A percentile compares a stretch with the other conserved stretches of the same genome.
These are phyloP conservation scores for Suillus decipiens DNA, from an alignment of 768 basidiomycete species.

Conservation along the genomic window DNA sequence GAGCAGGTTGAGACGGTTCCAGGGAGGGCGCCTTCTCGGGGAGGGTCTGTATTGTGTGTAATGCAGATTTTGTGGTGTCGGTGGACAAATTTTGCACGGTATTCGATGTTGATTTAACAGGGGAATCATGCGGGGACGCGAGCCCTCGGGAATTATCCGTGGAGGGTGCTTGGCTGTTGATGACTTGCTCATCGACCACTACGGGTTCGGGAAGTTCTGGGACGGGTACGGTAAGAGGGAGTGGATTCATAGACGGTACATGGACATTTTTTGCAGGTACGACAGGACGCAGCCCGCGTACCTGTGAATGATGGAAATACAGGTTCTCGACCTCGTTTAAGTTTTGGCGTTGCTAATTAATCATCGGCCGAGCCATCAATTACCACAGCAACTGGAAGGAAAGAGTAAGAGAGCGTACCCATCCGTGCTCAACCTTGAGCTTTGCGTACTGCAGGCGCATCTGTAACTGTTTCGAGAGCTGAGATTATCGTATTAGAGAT, in stretches of 20 bases:
- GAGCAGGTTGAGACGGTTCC: neutral
- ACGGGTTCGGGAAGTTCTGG: constrained; percentile 2
- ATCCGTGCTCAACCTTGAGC: constrained; percentile 80
- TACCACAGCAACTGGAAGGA: neutral
- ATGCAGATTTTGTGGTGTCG: neutral
- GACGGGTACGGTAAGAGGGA: neutral
- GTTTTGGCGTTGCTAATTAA: constrained; percentile 71
- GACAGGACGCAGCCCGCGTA: constrained; percentile 32
- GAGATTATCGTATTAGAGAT: constrained; percentile 1
- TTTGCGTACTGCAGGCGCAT: constrained; percentile 75
- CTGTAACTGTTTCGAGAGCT: constrained; percentile 74
- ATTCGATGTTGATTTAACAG: constrained; percentile 6
- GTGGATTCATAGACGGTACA: constrained; percentile 13
- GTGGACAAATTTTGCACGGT: neutral
- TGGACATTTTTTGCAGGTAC: constrained; percentile 17
- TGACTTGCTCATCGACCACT: constrained; percentile 12
- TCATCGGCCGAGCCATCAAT: neutral
- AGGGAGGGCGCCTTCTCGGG: neutral
- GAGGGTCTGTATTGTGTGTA: neutral
- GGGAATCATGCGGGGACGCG: constrained; percentile 17
- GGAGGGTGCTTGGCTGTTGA: constrained; percentile 18
- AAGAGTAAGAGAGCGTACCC: constrained; percentile 48
- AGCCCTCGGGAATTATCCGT: constrained; percentile 21
- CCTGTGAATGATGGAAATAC: constrained; percentile 74
- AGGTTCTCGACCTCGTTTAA: constrained; percentile 83